These are phyloP conservation scores for Ailanthus altissimus DNA, from an alignment of 345 rosid species.

Conservation along the genomic window DNA sequence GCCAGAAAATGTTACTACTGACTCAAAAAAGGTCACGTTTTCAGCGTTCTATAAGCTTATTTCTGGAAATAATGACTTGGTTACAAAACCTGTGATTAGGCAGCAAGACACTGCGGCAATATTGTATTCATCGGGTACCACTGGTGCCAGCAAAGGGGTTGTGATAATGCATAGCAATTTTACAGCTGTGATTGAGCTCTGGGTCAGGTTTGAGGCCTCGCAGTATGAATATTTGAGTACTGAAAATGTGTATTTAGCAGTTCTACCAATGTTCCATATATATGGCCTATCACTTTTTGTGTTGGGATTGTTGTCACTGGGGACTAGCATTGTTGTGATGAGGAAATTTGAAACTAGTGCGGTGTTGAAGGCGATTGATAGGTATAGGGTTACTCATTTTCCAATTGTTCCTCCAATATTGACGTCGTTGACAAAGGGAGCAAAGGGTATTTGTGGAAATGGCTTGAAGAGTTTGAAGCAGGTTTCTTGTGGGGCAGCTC, in stretches of 20 bases:
- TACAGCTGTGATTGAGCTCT: conserved; percentile 68
- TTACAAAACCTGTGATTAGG: conserved; percentile 43
- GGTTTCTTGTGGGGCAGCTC: conserved; percentile 88
- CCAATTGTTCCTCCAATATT: conserved; percentile 81
- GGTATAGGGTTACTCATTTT: conserved; percentile 65
- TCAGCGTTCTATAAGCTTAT: conserved; percentile 44
- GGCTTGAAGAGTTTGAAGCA: conserved; percentile 69
- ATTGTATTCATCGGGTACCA: conserved; percentile 83
- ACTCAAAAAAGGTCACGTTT: conserved; percentile 22
- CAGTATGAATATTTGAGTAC: conserved; percentile 52
- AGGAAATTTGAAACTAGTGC: conserved; percentile 54
- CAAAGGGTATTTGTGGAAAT: conserved; percentile 35
- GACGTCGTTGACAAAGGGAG: conserved; percentile 46
- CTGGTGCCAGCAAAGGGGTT: conserved; percentile 80
- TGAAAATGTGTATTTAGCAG: conserved; percentile 64
- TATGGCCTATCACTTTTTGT: conserved; percentile 71
- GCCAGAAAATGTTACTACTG: conserved; percentile 45
- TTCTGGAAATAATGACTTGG: conserved; percentile 24
- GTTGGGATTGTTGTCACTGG: conserved; percentile 64
- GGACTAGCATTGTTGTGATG: conserved; percentile 73
- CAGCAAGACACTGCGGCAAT: conserved; percentile 83
- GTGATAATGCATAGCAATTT: conserved; percentile 68
- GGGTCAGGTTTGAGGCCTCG: conserved; percentile 76
- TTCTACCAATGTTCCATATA: conserved; percentile 76
- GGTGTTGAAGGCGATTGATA: conserved; percentile 47